Percentiles rank a stretch among this genome's conserved stretches.
These are phyloP conservation scores for Phaseolus coccineus DNA, from an alignment of 331 rosid genomes.

Conservation along the genomic window DNA sequence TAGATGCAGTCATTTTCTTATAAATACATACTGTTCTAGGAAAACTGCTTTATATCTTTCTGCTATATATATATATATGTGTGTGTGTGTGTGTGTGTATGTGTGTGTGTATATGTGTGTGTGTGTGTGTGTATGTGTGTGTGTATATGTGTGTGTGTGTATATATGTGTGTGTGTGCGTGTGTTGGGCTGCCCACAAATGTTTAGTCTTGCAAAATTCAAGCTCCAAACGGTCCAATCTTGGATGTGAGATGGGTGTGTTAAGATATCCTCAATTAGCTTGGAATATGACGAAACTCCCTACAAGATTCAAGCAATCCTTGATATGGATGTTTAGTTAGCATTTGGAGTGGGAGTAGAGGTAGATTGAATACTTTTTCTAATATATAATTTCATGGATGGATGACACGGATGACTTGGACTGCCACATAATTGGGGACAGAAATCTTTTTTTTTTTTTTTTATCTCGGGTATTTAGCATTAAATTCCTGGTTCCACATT, in stretches of 20 bases:
- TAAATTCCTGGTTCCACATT: constrained; percentile 1
- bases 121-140: neutral
- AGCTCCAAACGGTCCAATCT: neutral
- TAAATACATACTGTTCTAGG: constrained; percentile 20
- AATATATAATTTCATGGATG: neutral
- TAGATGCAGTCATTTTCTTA: constrained; percentile 13
- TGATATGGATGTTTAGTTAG: neutral
- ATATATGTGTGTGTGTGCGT: no score
- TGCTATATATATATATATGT: neutral
- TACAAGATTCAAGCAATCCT: neutral
- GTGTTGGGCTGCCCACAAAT: neutral
- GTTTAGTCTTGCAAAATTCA: neutral
- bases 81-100: no score
- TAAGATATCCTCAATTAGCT: neutral
- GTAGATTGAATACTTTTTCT: neutral
- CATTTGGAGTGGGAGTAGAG: neutral
- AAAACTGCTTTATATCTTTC: constrained; percentile 13
- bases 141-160: no score
- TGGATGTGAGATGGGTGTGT: neutral
- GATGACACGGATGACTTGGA: neutral
- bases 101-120: no score
- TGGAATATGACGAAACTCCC: neutral
- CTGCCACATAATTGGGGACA: neutral
- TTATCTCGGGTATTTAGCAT: neutral
- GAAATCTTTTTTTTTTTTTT: neutral